Base-by-base conservation (phyloP, 192 early-diverging fungal species). In the Paraglomus brasilianum region DNA sequence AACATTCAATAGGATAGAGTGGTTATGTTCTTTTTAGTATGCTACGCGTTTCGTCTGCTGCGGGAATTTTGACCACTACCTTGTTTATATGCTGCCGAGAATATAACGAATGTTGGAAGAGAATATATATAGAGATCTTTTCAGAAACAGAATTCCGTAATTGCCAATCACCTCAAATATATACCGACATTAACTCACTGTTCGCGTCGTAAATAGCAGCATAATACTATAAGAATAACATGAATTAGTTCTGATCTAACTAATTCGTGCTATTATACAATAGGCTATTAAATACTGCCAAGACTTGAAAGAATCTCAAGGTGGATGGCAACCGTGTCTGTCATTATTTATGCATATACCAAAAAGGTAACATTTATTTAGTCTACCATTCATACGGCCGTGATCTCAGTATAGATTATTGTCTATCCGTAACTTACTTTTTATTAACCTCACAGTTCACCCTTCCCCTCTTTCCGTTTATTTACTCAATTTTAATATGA, bases 271-370 rank as follows among this genome's bases (percentile, higher is more conserved):
- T 36, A 55, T 65, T 24, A 17, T 49, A 36, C 44, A 66, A 53
- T 82, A 91, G 88, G 94, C 93, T 14, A 92, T 82, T 36, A 80
- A 83, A 56, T 97, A 89, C 75, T 95, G 90, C 75, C 88, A 92
- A 69, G 83, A 88, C 70, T 79, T 97, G 51, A 92, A 90, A 74
- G 68, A 73, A 53, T 87, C 88, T 60, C 71, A 80, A 14, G 88
- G 93, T 59, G 95, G 92, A 36, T 97, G 95, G 94, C 86, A 87
- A 76, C 77, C 92, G 43, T 93, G 93, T 74, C 72, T 95, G 43
- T 79, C 85, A 56, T 83, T 95, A 39, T 94, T 94, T 71, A 84
- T 89, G 58, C 81, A 84, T 65, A 78, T 79, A 50, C 89, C 92
- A n/a, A 85, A 84, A 74, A 83, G 85, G 89, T 89, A 30, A 30